A percentile compares a stretch with the other conserved stretches of the same genome.
Evolutionary conservation across 2,329 filamentous ascomycete species (phyloP).

Genomic region (Pyrenochaeta sp.): DNA sequence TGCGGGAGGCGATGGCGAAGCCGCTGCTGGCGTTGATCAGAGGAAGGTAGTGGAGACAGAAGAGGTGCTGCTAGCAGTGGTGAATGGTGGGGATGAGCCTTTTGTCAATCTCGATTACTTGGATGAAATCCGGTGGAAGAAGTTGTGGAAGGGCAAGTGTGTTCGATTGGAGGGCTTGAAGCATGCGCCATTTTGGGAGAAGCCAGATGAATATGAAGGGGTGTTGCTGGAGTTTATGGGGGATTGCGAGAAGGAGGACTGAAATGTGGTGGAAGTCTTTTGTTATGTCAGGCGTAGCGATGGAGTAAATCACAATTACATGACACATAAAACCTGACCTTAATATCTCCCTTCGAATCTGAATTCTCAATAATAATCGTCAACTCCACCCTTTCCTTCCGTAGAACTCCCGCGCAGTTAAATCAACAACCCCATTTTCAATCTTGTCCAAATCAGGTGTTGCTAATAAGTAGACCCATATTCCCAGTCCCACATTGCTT

Average conservation of each 20-base stretch:
- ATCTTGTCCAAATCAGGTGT: no score
- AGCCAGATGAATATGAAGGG: conserved; percentile 22
- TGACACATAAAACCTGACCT: background rate
- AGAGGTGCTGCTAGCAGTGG: conserved; percentile 34
- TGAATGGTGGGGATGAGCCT: conserved; percentile 42
- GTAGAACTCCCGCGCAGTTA: no score
- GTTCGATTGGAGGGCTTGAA: conserved; percentile 32
- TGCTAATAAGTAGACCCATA: no score
- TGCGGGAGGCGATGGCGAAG: conserved; percentile 2
- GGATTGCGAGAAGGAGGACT: conserved; percentile 12
- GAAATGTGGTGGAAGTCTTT: background rate
- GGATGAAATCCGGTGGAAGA: conserved; percentile 34
- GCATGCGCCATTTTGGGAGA: conserved; percentile 46
- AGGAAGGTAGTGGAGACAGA: conserved; percentile 25
- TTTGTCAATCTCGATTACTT: conserved; percentile 45
- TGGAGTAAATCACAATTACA: background rate
- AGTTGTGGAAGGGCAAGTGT: conserved; percentile 38
- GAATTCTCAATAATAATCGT: no score
- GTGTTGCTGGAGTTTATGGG: conserved; percentile 28
- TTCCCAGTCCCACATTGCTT: no score
- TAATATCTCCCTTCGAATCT: background rate
- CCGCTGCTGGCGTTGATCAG: conserved; percentile 25
- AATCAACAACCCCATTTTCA: no score
- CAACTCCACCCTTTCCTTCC: no score
- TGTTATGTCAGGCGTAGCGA: background rate